phyloP scores from a whole-genome alignment of 176 grass and related monocot genomes.

The Triticum dicoccoides region DNA sequence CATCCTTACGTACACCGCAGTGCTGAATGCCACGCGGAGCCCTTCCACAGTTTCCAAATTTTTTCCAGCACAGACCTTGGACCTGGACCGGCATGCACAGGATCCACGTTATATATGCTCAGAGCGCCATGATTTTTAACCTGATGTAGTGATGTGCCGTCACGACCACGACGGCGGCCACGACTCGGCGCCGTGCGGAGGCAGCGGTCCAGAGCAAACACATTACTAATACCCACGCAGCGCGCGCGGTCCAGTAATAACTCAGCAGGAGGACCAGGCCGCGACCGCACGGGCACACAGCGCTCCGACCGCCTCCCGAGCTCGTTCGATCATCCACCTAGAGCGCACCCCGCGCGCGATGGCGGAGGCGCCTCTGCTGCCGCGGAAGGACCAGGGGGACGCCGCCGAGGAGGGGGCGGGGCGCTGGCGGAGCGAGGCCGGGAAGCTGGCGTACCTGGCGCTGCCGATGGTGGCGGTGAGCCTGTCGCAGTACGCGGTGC shows the following conservation, averaged over 20 bases:
- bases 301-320: background rate
- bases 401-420: background rate
- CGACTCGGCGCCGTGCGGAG: background rate
- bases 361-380: conserved; percentile 22
- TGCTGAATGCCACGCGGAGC: too few relatives aligned
- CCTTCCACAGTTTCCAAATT: too few relatives aligned
- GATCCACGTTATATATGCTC: background rate
- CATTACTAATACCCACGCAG: background rate
- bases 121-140: background rate
- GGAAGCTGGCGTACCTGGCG: conserved; percentile 47
- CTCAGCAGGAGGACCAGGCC: background rate
- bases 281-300: background rate
- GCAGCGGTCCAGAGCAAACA: background rate
- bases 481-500: conserved; percentile 55
- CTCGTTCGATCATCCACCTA: background rate
- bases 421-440: conserved; percentile 23
- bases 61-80: background rate
- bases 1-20: too few relatives aligned
- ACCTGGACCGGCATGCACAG: background rate
- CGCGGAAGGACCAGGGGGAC: background rate
- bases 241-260: background rate
- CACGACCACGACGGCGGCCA: background rate
- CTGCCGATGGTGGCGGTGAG: conserved; percentile 55
- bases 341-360: background rate
- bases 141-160: background rate